Evolutionary conservation across 176 grass and related monocot species (phyloP), one percentile per base, ranked within the genome.

Genomic region (Triticum timopheevii): DNA sequence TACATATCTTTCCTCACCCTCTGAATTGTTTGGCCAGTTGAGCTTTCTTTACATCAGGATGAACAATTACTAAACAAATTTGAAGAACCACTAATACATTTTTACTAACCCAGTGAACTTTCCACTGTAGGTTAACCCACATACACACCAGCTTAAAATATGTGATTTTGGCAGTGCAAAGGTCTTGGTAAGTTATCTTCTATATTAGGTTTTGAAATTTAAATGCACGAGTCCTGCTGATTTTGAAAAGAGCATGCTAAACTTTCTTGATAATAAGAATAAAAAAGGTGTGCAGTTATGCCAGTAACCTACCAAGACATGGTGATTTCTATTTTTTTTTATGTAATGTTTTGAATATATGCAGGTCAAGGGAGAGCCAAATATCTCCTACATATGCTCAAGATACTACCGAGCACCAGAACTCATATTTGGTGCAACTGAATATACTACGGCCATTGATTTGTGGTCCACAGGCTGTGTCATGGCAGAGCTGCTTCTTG

Each of bases 371-470:
- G 96, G 96, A 73, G 96, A 98, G 31, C 93, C 96, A 66, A 98
- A 98, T 91, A 98, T 98, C 71, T 98, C 96, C 22, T 98, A 95
- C 82, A 98, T 96, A 95, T 98, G 96, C 75, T 98, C 96, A 67
- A 98, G 96, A 88, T 98, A 98, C 86, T 98, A 98, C 67, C 90
- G 96, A 45, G 96, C 96, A 82, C 96, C 96, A 68, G 96, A 98
- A 87, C 93, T 98, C 36, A 98, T 98, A 88, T 98, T 98, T 88
- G 92, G 96, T 79, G 96, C 96, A 76, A 98, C 91, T 6, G 96
- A 95, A 86, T 98, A 98, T 92, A 98, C 93, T 79, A 94, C 91
- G 25, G 91, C 96, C 80, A 98, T 96, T 86, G 96, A 98, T 82
- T 83, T 98, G 79, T 95, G 96, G 96, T 98, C 96, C 58, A 92